A percentile compares a stretch with the other conserved stretches of the same genome.
Conservation (phyloP, 1,139 yeast species). For the Pichia sp. region DNA sequence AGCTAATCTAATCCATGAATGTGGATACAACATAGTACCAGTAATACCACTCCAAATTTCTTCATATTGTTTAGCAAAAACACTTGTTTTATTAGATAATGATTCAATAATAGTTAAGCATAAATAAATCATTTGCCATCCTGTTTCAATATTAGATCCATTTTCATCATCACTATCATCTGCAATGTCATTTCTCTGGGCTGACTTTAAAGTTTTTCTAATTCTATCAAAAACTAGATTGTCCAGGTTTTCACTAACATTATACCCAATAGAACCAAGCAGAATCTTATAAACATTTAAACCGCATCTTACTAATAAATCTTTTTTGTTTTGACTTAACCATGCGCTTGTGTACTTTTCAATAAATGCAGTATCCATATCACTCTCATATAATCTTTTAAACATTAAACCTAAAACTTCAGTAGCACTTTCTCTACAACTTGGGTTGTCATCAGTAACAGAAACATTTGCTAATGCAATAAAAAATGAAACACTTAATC, state of each 20-base stretch:
- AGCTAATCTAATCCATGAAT: constrained; percentile 80
- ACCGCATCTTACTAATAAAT: constrained; percentile 66
- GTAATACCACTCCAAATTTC: constrained; percentile 51
- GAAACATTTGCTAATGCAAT: constrained; percentile 74
- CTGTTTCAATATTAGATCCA: constrained; percentile 22
- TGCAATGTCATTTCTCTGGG: constrained; percentile 28
- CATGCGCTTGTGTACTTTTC: constrained; percentile 62
- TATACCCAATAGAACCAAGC: constrained; percentile 45
- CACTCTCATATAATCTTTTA: constrained; percentile 36
- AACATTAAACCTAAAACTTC: constrained; percentile 54
- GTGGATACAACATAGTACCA: constrained; percentile 69
- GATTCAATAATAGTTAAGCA: constrained; percentile 51
- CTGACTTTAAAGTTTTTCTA: constrained; percentile 26
- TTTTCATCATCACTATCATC: constrained; percentile 1
- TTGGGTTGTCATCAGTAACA: constrained; percentile 72
- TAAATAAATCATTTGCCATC: constrained; percentile 77
- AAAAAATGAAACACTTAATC: constrained; percentile 69
- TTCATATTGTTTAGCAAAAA: constrained; percentile 26
- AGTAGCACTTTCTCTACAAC: constrained; percentile 82
- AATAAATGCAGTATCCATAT: constrained; percentile 36
- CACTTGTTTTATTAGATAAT: constrained; percentile 32
- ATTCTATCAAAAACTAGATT: constrained; percentile 28
- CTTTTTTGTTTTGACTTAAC: constrained; percentile 54
- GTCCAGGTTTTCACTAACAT: constrained; percentile 32
- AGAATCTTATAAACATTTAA: constrained; percentile 66